Evolutionary conservation across 495 filamentous ascomycete species (phyloP).

Genomic region (Penicillium chermesinum): DNA sequence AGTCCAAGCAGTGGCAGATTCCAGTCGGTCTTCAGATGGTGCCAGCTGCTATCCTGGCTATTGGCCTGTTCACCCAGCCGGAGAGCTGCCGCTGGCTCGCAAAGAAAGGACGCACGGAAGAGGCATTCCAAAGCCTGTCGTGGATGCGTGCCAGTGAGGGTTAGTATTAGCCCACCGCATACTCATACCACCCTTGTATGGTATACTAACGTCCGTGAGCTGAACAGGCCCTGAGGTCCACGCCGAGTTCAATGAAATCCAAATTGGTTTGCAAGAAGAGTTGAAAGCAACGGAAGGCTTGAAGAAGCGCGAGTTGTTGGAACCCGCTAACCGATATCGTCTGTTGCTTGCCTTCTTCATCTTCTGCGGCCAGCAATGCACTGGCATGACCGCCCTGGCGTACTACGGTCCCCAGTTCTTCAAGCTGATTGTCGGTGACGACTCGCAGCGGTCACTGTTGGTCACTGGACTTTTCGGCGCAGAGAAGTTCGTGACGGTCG

Average conservation of each 20-base stretch:
- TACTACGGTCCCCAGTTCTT: slow-evolving; percentile 49
- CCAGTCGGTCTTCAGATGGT: slow-evolving; percentile 49
- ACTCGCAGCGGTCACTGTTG: slow-evolving; percentile 35
- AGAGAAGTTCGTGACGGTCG: slow-evolving; percentile 43
- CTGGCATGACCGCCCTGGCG: slow-evolving; percentile 40
- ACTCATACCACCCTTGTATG: neutral
- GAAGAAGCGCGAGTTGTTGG: slow-evolving; percentile 38
- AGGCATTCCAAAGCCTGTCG: slow-evolving; percentile 41
- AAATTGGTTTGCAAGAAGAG: slow-evolving; percentile 39
- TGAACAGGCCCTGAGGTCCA: slow-evolving; percentile 24
- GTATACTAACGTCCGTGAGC: neutral
- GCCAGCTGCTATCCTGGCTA: slow-evolving; percentile 38
- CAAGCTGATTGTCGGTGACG: slow-evolving; percentile 37
- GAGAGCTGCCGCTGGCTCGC: slow-evolving; percentile 50
- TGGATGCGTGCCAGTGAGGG: slow-evolving; percentile 46
- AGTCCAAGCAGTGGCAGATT: slow-evolving; percentile 49
- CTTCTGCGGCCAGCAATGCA: slow-evolving; percentile 36
- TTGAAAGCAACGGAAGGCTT: slow-evolving; percentile 39
- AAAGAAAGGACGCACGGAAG: slow-evolving; percentile 45
- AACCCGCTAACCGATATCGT: slow-evolving; percentile 41
- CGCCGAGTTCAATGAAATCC: slow-evolving; percentile 43
- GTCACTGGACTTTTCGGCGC: slow-evolving; percentile 48
- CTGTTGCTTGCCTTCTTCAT: slow-evolving; percentile 35
- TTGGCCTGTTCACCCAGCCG: slow-evolving; percentile 42
- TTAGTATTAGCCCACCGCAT: slow-evolving; percentile 5